These are phyloP conservation scores for Candida mattraensis DNA, from an alignment of 805 yeast species.

Conservation along the genomic window DNA sequence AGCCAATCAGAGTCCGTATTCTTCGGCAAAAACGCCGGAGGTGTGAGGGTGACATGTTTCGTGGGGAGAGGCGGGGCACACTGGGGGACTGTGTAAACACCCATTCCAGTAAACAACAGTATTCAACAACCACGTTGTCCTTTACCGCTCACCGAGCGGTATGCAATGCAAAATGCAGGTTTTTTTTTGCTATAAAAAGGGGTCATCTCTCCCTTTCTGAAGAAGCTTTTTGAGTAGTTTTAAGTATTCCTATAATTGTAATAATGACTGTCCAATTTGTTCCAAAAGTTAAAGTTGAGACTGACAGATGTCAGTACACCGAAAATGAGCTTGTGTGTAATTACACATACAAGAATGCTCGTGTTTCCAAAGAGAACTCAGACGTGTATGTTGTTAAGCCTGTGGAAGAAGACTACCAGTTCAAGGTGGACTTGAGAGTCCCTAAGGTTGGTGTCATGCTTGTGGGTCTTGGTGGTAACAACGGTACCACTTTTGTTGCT, in stretches of 20 bases:
- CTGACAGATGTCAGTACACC: conserved; percentile 50
- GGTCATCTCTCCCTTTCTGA: conserved; percentile 1
- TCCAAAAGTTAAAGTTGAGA: conserved; percentile 52
- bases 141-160: no score
- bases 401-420: conserved; percentile 69
- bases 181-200: conserved; percentile 11
- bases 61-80: no score
- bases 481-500: conserved; percentile 88
- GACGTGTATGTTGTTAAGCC: conserved; percentile 70
- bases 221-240: background rate
- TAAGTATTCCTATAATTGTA: background rate
- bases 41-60: background rate
- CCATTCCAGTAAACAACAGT: no score
- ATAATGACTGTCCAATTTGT: conserved; percentile 35
- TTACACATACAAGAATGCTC: conserved; percentile 74
- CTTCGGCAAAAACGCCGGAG: conserved; percentile 16
- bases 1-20: conserved; percentile 11
- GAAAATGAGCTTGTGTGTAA: conserved; percentile 56
- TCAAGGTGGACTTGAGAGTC: conserved; percentile 76
- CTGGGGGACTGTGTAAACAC: no score
- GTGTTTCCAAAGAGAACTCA: conserved; percentile 52
- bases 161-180: no score
- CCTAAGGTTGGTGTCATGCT: conserved; percentile 88
- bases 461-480: conserved; percentile 96
- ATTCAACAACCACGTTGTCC: no score